Conservation (phyloP, 768 basidiomycete genomes). For the Mycena rosella region DNA sequence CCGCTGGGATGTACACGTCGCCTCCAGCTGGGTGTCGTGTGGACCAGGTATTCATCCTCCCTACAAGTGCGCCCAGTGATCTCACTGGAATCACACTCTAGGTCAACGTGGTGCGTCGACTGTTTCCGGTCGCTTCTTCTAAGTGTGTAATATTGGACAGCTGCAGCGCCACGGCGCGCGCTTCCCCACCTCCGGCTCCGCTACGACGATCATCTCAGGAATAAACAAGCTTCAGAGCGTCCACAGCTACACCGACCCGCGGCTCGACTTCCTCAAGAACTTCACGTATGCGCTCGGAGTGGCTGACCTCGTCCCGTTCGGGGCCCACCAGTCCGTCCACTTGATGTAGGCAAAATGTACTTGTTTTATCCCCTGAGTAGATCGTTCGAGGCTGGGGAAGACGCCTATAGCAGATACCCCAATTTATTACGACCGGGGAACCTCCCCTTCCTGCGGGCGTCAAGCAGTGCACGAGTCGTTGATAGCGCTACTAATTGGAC, state of each 20-base stretch:
- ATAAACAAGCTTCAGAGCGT: constrained; percentile 68
- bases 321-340: constrained; percentile 72
- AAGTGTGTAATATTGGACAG: constrained; percentile 49
- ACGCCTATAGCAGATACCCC: constrained; percentile 57
- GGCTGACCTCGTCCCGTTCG: constrained; percentile 73
- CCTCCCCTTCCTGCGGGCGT: constrained; percentile 63
- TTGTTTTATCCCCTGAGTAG: constrained; percentile 36
- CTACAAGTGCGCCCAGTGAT: background rate
- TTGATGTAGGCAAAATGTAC: no score
- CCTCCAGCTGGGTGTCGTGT: constrained; percentile 65
- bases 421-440: constrained; percentile 49
- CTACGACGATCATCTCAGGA: constrained; percentile 56
- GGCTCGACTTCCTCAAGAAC: constrained; percentile 66
- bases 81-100: constrained; percentile 38
- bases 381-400: constrained; percentile 51
- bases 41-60: constrained; percentile 57
- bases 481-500: constrained; percentile 80
- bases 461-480: constrained; percentile 69
- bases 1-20: constrained; percentile 56
- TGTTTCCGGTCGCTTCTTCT: background rate
- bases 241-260: constrained; percentile 55
- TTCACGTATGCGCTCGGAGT: constrained; percentile 71
- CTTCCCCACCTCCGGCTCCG: constrained; percentile 71
- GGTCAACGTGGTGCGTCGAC: constrained; percentile 69
- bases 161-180: constrained; percentile 87